Percentiles rank a stretch among this genome's conserved stretches.
Evolutionary conservation across 2,329 filamentous ascomycete genomes (phyloP).

Genomic region (Colletotrichum plurivorum): DNA sequence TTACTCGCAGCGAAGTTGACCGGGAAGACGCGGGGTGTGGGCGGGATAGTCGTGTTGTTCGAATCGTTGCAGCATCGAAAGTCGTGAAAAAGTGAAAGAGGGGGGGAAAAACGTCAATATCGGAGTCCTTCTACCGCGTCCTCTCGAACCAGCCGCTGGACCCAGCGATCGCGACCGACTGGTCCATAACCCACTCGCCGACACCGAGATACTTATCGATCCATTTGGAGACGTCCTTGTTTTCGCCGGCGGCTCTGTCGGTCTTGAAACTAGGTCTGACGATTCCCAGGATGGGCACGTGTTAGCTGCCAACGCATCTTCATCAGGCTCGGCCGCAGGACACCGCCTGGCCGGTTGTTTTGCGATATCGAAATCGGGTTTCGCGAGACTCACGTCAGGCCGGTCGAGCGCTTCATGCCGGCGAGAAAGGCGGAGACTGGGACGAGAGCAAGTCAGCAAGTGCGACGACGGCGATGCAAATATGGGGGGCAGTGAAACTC

Average conservation of each 20-base stretch:
- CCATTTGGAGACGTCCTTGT: slow-evolving; percentile 88
- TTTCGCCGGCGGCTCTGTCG: slow-evolving; percentile 84
- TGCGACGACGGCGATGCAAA: slow-evolving; percentile 11
- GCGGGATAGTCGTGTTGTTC: neutral
- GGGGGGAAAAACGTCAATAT: neutral
- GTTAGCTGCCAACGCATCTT: slow-evolving; percentile 55
- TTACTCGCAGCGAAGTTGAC: neutral
- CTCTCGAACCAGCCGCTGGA: slow-evolving; percentile 93
- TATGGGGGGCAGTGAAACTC: slow-evolving; percentile 55
- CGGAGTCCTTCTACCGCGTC: slow-evolving; percentile 71
- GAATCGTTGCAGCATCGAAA: slow-evolving; percentile 8
- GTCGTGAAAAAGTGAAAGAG: neutral
- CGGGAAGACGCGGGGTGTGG: neutral
- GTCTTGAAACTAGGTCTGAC: slow-evolving; percentile 85
- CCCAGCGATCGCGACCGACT: slow-evolving; percentile 92
- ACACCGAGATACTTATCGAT: slow-evolving; percentile 94
- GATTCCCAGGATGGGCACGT: slow-evolving; percentile 56
- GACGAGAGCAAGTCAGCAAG: slow-evolving; percentile 10
- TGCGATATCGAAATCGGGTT: neutral
- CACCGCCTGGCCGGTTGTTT: neutral
- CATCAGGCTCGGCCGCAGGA: neutral
- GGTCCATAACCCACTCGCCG: slow-evolving; percentile 98
- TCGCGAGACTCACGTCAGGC: slow-evolving; percentile 88
- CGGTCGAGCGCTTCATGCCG: slow-evolving; percentile 96
- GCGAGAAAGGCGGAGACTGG: slow-evolving; percentile 97